Conservation (phyloP, 2,329 filamentous ascomycete genomes). For the Periglandula ipomoeae region DNA sequence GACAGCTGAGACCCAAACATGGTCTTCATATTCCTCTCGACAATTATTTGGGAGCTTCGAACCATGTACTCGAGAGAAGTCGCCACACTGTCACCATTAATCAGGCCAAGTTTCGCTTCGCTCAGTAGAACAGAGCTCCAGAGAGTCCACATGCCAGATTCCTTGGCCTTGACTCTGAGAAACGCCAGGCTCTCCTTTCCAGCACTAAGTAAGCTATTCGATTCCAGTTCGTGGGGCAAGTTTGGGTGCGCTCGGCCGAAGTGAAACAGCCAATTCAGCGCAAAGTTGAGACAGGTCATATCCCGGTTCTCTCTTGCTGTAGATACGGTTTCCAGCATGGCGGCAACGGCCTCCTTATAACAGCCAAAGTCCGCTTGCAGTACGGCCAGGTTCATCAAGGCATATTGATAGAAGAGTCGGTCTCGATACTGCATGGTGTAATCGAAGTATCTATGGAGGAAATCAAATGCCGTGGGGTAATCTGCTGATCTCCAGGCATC, state of each 20-base stretch:
- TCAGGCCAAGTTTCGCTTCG: slow-evolving; percentile 72
- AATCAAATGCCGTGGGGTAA: slow-evolving; percentile 82
- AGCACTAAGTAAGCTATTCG: slow-evolving; percentile 64
- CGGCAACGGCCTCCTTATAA: slow-evolving; percentile 78
- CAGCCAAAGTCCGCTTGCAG: slow-evolving; percentile 94
- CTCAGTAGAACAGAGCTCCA: slow-evolving; percentile 76
- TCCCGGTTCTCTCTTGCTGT: slow-evolving; percentile 93
- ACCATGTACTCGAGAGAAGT: slow-evolving; percentile 66
- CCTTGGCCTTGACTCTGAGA: slow-evolving; percentile 76
- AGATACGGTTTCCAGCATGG: slow-evolving; percentile 90
- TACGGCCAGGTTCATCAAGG: slow-evolving; percentile 84
- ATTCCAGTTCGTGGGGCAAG: slow-evolving; percentile 60
- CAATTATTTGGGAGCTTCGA: slow-evolving; percentile 73
- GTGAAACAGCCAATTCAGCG: slow-evolving; percentile 91
- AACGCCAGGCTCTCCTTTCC: slow-evolving; percentile 77
- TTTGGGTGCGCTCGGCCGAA: slow-evolving; percentile 79
- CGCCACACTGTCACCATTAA: slow-evolving; percentile 56
- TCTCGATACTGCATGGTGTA: slow-evolving; percentile 85
- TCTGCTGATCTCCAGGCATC: slow-evolving; percentile 90
- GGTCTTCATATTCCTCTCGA: slow-evolving; percentile 64
- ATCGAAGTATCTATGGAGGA: slow-evolving; percentile 90
- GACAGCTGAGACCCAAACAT: slow-evolving; percentile 68
- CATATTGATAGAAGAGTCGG: slow-evolving; percentile 86
- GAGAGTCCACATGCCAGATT: slow-evolving; percentile 76
- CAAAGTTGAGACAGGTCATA: slow-evolving; percentile 86